Evolutionary conservation across 2,329 filamentous ascomycete genomes (phyloP).

Genomic region (Fusarium armeniacum): DNA sequence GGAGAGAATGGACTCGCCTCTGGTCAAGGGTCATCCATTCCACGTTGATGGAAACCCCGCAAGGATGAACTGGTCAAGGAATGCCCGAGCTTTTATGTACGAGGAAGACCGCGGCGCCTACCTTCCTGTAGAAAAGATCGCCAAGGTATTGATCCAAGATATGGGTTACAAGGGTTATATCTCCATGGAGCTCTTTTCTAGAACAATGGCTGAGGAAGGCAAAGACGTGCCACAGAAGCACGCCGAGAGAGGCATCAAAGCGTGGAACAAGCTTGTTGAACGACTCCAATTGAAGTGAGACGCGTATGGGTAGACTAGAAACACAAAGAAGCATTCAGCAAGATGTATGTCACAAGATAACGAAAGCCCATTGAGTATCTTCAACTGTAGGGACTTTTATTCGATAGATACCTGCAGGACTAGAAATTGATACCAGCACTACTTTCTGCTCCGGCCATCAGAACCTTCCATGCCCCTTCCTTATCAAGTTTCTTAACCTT

Average conservation of each 20-base stretch:
- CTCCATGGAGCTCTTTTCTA: conserved; percentile 19
- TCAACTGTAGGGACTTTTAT: not conserved
- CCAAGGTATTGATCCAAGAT: conserved; percentile 10
- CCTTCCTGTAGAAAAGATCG: conserved; percentile 10
- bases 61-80: conserved; percentile 26
- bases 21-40: conserved; percentile 13
- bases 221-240: conserved; percentile 8
- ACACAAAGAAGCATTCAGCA: not conserved
- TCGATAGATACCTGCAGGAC: accelerated
- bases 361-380: too few relatives aligned
- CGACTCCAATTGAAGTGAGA: not conserved
- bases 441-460: conserved; percentile 10
- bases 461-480: conserved; percentile 20
- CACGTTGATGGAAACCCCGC: conserved; percentile 13
- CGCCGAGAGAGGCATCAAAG: not conserved
- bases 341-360: not conserved
- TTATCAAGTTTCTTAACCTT: not conserved
- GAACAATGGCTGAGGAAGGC: conserved; percentile 19
- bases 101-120: not conserved
- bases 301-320: not conserved
- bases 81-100: conserved; percentile 20
- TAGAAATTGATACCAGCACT: conserved; percentile 18
- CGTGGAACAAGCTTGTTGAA: conserved; percentile 15
- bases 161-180: conserved; percentile 20
- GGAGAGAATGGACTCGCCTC: conserved; percentile 6